Evolutionary conservation across 768 basidiomycete species (phyloP).

Genomic region (Mycena capillaripes): DNA sequence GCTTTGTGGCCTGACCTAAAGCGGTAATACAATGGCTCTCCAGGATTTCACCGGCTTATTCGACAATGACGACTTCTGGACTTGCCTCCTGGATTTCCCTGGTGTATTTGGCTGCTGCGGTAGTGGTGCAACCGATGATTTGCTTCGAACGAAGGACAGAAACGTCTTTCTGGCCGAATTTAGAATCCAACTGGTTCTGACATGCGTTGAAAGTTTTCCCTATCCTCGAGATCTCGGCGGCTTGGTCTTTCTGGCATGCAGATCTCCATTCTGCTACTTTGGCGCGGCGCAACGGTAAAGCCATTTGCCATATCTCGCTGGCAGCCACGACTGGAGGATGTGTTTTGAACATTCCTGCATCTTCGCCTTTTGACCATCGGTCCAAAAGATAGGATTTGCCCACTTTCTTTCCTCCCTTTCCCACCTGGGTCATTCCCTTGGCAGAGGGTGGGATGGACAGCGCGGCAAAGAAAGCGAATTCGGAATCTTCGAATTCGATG

Average conservation of each 20-base stretch:
- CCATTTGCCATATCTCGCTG: slow-evolving; percentile 54
- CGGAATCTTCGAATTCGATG: slow-evolving; percentile 65
- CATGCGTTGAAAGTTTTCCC: slow-evolving; percentile 48
- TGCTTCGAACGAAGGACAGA: slow-evolving; percentile 53
- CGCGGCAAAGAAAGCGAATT: slow-evolving; percentile 57
- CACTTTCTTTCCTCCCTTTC: slow-evolving; percentile 52
- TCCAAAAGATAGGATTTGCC: slow-evolving; percentile 57
- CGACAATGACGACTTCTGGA: slow-evolving; percentile 72
- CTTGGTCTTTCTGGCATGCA: slow-evolving; percentile 45
- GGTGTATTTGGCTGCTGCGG: slow-evolving; percentile 67
- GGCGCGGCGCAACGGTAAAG: slow-evolving; percentile 8
- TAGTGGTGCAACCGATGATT: slow-evolving; percentile 59
- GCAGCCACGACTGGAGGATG: slow-evolving; percentile 42
- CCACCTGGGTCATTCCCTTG: slow-evolving; percentile 64
- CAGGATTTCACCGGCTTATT: slow-evolving; percentile 82
- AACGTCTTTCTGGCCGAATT: slow-evolving; percentile 42
- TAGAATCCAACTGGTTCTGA: slow-evolving; percentile 46
- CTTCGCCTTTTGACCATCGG: slow-evolving; percentile 60
- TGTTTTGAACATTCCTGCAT: slow-evolving; percentile 58
- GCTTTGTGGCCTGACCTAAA: slow-evolving; percentile 58
- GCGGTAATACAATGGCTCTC: slow-evolving; percentile 78
- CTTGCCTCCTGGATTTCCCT: slow-evolving; percentile 59
- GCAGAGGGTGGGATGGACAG: slow-evolving; percentile 55
- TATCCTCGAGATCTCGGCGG: slow-evolving; percentile 42
- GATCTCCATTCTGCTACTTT: slow-evolving; percentile 46